Base-by-base conservation (phyloP, 805 yeast genomes). In the Brettanomyces sp. region DNA sequence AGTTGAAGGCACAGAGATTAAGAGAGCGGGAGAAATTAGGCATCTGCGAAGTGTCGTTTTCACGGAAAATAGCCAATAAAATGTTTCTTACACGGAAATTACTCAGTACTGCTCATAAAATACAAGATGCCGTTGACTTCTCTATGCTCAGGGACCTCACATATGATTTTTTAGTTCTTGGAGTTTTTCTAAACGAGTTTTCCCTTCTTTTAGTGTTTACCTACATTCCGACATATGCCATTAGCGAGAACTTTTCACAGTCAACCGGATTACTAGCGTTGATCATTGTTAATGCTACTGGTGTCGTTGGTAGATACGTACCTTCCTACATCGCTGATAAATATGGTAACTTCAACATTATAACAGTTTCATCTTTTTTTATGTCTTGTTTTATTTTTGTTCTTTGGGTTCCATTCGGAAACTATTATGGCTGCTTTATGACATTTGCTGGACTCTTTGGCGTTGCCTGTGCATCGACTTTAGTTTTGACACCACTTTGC, bases 401-500 rank as follows among this genome's bases (percentile, higher is more conserved):
- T 7, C 18, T 64, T 14, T 82, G 89, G 89, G 61, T 81, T 21
- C 89, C 90, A 1, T 74, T 80, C 46, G 88, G 86, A 0, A 47
- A 57, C 7, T 52, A 59, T 43, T 45, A 66, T 28, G 62, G 61
- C 2, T 72, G 68, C 0, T 60, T 81, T 44, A 74, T 77, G 51
- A 68, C 69, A 0, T 83, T 80, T 58, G 65, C 80, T 6, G 73
- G 68, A 0, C 43, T 74, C 3, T 76, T 73, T 55, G 89, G 89
- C 0, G 76, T 80, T 53, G 70, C 74, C 47, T 68, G 76, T 30
- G 80, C 87, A 3, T 74, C 84, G 18, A 76, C 83, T 4, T 64
- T 85, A 38, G 72, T 85, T 0, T 56, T 84, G 43, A 74, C 84
- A 0, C 88, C 91, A 0, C 80, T 78, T 4, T 82, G 90, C 49